phyloP scores from a whole-genome alignment of 1,284 basidiomycete genomes.

The Apiotrichum brassicae region DNA sequence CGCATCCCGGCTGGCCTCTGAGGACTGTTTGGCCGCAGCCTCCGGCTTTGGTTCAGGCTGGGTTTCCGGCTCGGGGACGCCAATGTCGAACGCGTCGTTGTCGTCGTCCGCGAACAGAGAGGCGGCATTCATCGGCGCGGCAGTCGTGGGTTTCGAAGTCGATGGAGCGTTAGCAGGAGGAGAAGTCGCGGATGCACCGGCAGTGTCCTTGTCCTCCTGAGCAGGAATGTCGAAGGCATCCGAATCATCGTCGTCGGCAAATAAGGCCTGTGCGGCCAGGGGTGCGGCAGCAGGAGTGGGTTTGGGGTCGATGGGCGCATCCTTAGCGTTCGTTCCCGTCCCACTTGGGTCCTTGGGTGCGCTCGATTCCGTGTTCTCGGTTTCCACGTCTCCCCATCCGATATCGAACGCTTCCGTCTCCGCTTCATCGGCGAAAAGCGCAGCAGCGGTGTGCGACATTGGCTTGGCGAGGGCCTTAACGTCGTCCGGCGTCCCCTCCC shows the following conservation, averaged over 20 bases:
- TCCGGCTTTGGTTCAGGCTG: not conserved
- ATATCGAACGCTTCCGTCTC: constrained; percentile 6
- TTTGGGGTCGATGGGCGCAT: not conserved
- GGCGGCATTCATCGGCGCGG: not conserved
- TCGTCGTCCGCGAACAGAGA: constrained; percentile 3
- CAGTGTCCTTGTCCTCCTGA: not conserved
- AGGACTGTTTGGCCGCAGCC: not conserved
- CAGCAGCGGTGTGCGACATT: constrained; percentile 4
- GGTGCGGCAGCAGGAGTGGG: not conserved
- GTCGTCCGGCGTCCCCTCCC: not conserved
- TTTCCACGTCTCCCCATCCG: not conserved
- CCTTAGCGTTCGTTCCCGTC: too few relatives aligned
- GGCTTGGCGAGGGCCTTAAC: not conserved
- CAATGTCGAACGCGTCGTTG: constrained; percentile 10
- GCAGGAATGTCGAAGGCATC: constrained; percentile 5
- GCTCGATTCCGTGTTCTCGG: not conserved
- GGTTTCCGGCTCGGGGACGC: not conserved
- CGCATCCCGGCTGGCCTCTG: too few relatives aligned
- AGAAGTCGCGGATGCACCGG: not conserved
- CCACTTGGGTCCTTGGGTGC: too few relatives aligned
- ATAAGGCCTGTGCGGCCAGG: constrained; percentile 9
- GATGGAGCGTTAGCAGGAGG: not conserved
- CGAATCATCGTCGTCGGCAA: constrained; percentile 7
- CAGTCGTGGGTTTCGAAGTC: not conserved
- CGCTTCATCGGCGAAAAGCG: constrained; percentile 15